Evolutionary conservation across 208 protist genomes (phyloP).

Genomic region (Trypanosoma boissoni): DNA sequence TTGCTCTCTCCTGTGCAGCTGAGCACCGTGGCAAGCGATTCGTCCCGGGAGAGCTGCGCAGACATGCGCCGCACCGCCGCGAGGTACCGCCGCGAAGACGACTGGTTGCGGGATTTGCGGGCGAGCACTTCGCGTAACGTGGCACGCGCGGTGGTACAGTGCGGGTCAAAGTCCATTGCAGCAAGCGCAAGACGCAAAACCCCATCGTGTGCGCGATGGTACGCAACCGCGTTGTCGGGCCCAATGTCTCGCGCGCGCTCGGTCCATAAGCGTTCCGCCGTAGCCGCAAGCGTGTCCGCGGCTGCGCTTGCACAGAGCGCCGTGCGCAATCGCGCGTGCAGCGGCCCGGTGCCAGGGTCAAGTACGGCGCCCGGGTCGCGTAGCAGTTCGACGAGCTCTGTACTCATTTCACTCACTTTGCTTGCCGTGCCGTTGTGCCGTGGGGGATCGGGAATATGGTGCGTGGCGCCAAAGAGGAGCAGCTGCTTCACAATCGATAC

Average conservation of each 20-base stretch:
- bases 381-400: conserved; percentile 1
- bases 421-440: no score
- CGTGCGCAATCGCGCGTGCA: conserved; percentile 23
- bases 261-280: conserved; percentile 38
- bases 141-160: conserved; percentile 39
- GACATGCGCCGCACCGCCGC: conserved; percentile 10
- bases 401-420: background rate
- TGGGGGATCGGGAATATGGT: no score
- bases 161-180: conserved; percentile 48
- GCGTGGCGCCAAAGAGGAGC: conserved; percentile 19
- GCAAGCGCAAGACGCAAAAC: conserved; percentile 57
- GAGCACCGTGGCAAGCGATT: background rate
- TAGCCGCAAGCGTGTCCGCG: conserved; percentile 28
- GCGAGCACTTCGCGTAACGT: conserved; percentile 33
- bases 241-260: conserved; percentile 3
- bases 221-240: conserved; percentile 12
- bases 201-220: conserved; percentile 33
- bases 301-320: conserved; percentile 27
- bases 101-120: conserved; percentile 5
- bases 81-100: no score
- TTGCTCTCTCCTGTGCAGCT: background rate
- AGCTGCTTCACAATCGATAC: conserved; percentile 13
- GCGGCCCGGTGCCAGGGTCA: background rate
- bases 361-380: conserved; percentile 3
- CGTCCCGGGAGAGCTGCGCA: background rate